These are phyloP conservation scores for Pseudogymnoascus sp. DNA, from an alignment of 2,329 filamentous ascomycete species.

Conservation along the genomic window DNA sequence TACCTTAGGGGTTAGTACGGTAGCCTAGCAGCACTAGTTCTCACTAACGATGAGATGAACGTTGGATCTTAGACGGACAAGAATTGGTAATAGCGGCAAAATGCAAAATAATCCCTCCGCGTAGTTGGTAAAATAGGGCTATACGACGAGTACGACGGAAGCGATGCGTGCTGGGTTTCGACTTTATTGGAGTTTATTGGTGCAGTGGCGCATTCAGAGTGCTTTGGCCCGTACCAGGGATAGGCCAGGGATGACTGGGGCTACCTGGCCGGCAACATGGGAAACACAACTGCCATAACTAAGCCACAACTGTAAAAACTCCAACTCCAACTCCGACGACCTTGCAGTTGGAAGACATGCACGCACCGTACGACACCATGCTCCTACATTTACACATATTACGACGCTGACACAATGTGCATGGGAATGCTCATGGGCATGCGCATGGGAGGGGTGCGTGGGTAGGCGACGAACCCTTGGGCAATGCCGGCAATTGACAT, in stretches of 20 bases:
- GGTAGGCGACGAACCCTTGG: not conserved
- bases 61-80: not conserved
- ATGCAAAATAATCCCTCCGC: not conserved
- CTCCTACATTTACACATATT: not conserved
- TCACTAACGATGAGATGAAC: not conserved
- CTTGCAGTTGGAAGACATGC: not conserved
- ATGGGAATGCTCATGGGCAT: not conserved
- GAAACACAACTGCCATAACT: not conserved
- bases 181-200: not conserved
- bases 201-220: not conserved
- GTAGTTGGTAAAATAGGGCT: not conserved
- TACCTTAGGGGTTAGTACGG: not conserved
- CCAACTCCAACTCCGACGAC: not conserved
- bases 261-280: not conserved
- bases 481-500: not conserved
- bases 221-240: not conserved
- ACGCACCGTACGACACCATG: not conserved
- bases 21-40: not conserved
- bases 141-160: not conserved
- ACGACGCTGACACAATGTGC: not conserved
- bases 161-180: not conserved
- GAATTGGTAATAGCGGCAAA: not conserved
- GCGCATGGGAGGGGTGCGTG: not conserved
- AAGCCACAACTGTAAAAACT: not conserved
- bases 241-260: not conserved